Evolutionary conservation across 441 rosid species (phyloP), one percentile per base, ranked within the genome.

Genomic region (Manihot esculenta): DNA sequence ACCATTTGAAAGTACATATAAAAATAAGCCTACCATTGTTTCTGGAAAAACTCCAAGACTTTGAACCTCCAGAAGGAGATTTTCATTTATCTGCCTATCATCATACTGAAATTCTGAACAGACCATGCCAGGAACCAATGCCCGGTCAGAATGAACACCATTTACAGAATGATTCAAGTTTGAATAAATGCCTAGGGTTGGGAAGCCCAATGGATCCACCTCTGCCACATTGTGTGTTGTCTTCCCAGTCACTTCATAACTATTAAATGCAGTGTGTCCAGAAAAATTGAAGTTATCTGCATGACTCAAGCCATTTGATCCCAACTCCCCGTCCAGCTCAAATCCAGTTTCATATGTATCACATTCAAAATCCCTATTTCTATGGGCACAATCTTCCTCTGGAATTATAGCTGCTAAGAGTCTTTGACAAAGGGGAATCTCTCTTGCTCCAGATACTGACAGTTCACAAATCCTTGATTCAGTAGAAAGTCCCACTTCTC

Each of bases 371-470:
- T 86, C 93, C 71, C 81, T 88, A 76, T 73, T 79, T 72, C 71
- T 91, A 73, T 72, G 64, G 62, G 68, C 66, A 78, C 65, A 74
- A 68, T 88, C 88, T 65, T 88, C 98, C 82, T 91, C 98, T 3
- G 97, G 75, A 75, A 93, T 87, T 76, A 96, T 76, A 79, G 98
- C 97, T 58, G 98, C 91, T 56, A 96, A 72, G 66, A 92, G 86
- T 84, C 93, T 88, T 78, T 90, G 91, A 64, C 77, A 89, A 80
- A 96, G 89, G 20, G 97, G 79, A 64, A 84, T 74, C 69, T 84
- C 96, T 54, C 74, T 73, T 42, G 68, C 69, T 49, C 76, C 81
- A 7, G 70, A 74, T 61, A 78, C 59, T 59, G 70, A 76, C 72
- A 74, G 81, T 60, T 86, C 92, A 83, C 23, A 64, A 70, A 72